Percentiles rank a stretch among this genome's conserved stretches.
These are phyloP conservation scores for Fraxinus xanthoxyloides DNA, from an alignment of 305 asterid species.

Conservation along the genomic window DNA sequence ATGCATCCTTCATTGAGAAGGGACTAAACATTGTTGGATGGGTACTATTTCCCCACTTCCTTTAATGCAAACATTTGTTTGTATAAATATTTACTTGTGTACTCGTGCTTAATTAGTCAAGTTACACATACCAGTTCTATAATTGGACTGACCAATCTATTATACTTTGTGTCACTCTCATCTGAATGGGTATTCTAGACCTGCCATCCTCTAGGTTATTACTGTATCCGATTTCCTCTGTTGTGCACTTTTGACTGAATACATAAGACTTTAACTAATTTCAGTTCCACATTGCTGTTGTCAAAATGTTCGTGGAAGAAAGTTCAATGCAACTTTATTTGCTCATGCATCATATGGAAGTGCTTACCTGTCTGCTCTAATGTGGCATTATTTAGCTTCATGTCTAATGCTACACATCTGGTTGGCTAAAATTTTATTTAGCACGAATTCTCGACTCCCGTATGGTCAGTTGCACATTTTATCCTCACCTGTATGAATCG, in stretches of 20 bases:
- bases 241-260: neutral
- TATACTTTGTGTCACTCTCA: neutral
- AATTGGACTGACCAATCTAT: neutral
- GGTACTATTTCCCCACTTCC: constrained; percentile 42
- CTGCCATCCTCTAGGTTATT: neutral
- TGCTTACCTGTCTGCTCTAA: neutral
- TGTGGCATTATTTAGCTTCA: neutral
- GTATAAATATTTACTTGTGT: neutral
- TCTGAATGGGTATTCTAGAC: neutral
- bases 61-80: neutral
- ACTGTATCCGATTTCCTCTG: neutral
- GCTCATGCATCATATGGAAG: neutral
- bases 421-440: neutral
- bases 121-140: neutral
- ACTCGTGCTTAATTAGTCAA: neutral
- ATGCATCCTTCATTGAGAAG: constrained; percentile 91
- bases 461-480: neutral
- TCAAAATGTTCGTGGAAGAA: neutral
- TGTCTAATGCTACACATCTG: neutral
- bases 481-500: neutral
- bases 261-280: neutral
- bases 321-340: neutral
- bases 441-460: neutral
- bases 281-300: neutral
- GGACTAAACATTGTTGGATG: constrained; percentile 98